Conservation (phyloP, 2,329 filamentous ascomycete genomes). For the Huntiella abstrusa region DNA sequence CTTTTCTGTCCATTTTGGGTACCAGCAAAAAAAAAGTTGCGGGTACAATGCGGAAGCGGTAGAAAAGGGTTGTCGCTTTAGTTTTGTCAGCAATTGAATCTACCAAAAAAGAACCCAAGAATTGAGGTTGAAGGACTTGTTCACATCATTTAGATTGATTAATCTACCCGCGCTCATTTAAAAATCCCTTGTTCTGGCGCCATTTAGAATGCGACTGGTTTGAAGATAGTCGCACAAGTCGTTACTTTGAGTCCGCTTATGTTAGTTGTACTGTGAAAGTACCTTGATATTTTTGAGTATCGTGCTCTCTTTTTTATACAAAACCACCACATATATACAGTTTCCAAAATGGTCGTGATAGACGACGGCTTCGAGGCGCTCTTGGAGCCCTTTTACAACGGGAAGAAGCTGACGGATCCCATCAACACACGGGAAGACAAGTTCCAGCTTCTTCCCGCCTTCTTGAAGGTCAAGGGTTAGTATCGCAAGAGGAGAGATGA, state of each 20-base stretch:
- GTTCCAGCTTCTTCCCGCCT: constrained; percentile 93
- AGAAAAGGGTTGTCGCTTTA: no score
- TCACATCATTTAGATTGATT: no score
- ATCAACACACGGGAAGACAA: constrained; percentile 62
- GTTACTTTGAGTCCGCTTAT: no score
- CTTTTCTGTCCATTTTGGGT: constrained; percentile 5
- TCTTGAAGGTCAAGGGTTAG: constrained; percentile 80
- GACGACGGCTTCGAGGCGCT: constrained; percentile 49
- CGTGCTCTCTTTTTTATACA: background rate
- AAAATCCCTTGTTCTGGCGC: no score
- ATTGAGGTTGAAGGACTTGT: no score
- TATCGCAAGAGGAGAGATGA: background rate
- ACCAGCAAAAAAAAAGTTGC: constrained; percentile 6
- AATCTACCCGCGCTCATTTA: no score
- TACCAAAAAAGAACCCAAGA: no score
- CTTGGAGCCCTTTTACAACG: constrained; percentile 48
- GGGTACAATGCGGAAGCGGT: background rate
- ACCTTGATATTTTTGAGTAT: no score
- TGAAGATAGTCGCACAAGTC: background rate
- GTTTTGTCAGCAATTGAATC: no score
- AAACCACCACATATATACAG: background rate
- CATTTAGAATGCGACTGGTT: constrained; percentile 1
- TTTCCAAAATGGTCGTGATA: constrained; percentile 27
- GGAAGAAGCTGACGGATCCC: constrained; percentile 46
- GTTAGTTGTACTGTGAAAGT: no score